Evolutionary conservation across 176 grass and related monocot species (phyloP).

Genomic region (Sorghum bicolor): DNA sequence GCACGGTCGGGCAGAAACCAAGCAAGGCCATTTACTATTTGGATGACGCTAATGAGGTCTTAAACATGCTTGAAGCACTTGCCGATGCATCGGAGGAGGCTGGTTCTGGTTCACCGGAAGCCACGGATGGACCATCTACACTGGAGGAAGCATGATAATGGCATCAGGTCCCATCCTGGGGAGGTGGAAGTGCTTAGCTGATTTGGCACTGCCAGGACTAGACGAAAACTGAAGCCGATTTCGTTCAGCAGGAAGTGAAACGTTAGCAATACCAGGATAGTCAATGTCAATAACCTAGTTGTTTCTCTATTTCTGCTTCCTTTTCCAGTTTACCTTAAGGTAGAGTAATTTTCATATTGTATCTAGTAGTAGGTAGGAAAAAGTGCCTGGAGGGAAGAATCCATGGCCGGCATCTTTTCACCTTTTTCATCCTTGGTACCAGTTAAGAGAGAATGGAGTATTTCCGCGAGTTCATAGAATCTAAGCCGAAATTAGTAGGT

Average conservation of each 20-base stretch:
- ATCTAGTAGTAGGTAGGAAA: not conserved
- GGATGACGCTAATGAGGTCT: conserved; percentile 55
- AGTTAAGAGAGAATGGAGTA: conserved; percentile 5
- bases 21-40: conserved; percentile 72
- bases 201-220: not conserved
- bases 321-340: conserved; percentile 19
- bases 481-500: conserved; percentile 2
- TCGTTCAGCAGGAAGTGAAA: not conserved
- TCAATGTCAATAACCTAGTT: conserved; percentile 41
- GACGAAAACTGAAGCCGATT: conserved; percentile 11
- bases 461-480: conserved; percentile 16
- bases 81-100: conserved; percentile 44
- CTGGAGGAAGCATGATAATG: conserved; percentile 29
- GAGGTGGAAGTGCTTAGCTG: conserved; percentile 14
- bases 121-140: not conserved
- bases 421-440: conserved; percentile 15
- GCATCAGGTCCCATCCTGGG: not conserved
- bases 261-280: conserved; percentile 27
- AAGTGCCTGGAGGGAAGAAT: conserved; percentile 16
- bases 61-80: conserved; percentile 63
- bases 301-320: conserved; percentile 4
- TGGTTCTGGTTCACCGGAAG: conserved; percentile 12
- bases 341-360: conserved; percentile 20
- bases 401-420: conserved; percentile 6
- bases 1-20: conserved; percentile 69